Base-by-base conservation (phyloP, 1,139 yeast species). In the Saccharomyces hybrid region DNA sequence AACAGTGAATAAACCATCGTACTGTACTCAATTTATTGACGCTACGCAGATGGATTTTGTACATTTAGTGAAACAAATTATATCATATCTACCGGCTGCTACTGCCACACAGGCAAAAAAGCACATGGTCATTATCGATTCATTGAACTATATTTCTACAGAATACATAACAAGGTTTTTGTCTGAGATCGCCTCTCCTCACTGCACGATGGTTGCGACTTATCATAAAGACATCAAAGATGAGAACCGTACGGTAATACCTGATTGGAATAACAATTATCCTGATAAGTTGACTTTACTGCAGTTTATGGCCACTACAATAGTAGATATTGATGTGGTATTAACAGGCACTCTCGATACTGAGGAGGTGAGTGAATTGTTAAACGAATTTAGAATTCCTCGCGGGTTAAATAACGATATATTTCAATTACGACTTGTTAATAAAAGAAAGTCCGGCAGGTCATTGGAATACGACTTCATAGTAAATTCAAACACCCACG, bases 371-470 rank as follows among this genome's bases (percentile, higher is more conserved):
- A 82, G 78, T 13, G 68, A 68, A 9, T 68, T 71, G 14, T 61
- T 81, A 2, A 66, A 72, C n/a, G 69, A 66, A 26, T 72, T 82
- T 51, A 72, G 75, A 50, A 66, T 85, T 32, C 86, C 88, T 3
- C 70, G 76, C 51, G 72, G 76, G 1, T 71, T 82, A 56, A 84
- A 88, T 63, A 72, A 71, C 32, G 57, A 72, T 0, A 59, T 47
- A 0, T 86, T 83, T 66, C 72, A 72, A 51, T 68, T 84, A 1
- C 73, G 73, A 5, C 69, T 93, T 53, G 81, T 80, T 4, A 87
- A 85, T 64, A 77, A 95, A 56, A 78, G 97, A 55, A 86, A 86
- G 64, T 87, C 96, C 0, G 99, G 99, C 0, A 76, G 96, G 54
- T 80, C 95, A 0, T 66, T 86, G 41, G 72, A 75, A 1, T 85